phyloP scores from a whole-genome alignment of 2,329 filamentous ascomycete genomes.

The Ceratocystis ficicola region DNA sequence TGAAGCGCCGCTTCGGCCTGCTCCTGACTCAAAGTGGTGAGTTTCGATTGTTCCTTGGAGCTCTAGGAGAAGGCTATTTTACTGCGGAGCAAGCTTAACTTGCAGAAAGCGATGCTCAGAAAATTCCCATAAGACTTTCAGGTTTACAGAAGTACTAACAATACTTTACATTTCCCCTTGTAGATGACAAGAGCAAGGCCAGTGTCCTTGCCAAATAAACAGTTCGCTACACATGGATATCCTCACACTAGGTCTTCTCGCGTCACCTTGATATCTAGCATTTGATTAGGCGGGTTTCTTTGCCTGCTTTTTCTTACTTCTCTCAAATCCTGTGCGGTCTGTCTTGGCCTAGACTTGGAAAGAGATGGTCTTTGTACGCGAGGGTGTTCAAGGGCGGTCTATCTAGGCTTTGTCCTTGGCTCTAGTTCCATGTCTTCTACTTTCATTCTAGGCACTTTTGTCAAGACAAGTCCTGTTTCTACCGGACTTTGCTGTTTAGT shows the following conservation, averaged over 20 bases:
- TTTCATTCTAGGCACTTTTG: not conserved
- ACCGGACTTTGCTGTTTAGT: not conserved
- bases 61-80: not conserved
- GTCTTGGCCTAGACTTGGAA: not conserved
- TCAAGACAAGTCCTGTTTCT: not conserved
- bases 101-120: not conserved
- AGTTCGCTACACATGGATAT: not conserved
- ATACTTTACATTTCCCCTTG: not conserved
- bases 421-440: not conserved
- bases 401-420: not conserved
- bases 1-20: constrained; percentile 86
- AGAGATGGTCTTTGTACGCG: not conserved
- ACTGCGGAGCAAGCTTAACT: not conserved
- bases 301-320: not conserved
- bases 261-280: not conserved
- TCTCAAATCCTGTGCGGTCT: not conserved
- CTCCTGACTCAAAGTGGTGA: constrained; percentile 66
- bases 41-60: constrained; percentile 26
- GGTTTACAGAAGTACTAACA: not conserved
- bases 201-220: constrained; percentile 22
- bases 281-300: not conserved
- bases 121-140: not conserved
- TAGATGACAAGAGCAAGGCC: constrained; percentile 19
- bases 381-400: not conserved
- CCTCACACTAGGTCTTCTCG: not conserved